These are phyloP conservation scores for Sechiopsis laciniata DNA, from an alignment of 306 rosid species.

Conservation along the genomic window DNA sequence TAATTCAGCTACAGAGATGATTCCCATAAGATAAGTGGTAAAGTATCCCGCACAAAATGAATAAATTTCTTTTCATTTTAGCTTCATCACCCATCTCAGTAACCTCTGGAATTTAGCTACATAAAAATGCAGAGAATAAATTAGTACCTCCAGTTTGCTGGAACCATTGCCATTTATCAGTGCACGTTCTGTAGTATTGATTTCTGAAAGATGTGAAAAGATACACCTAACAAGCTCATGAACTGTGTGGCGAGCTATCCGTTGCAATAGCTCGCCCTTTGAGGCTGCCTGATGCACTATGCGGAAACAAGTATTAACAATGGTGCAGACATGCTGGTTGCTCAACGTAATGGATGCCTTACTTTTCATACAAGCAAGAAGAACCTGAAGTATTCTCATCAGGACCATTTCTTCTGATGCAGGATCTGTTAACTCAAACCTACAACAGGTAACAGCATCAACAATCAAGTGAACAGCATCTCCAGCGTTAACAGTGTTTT, in stretches of 20 bases:
- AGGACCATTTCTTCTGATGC: slow-evolving; percentile 90
- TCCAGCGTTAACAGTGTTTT: slow-evolving; percentile 70
- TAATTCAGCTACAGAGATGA: background rate
- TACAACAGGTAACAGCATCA: slow-evolving; percentile 93
- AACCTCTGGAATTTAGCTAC: background rate
- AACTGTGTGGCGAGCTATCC: slow-evolving; percentile 84
- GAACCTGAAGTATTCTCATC: slow-evolving; percentile 93
- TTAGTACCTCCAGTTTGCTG: slow-evolving; percentile 26
- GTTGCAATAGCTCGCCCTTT: slow-evolving; percentile 89
- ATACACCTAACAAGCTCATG: slow-evolving; percentile 87
- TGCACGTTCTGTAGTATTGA: slow-evolving; percentile 49
- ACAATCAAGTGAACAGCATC: slow-evolving; percentile 92
- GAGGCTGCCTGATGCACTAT: slow-evolving; percentile 93
- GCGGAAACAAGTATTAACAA: slow-evolving; percentile 91
- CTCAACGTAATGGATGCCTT: slow-evolving; percentile 88
- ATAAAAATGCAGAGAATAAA: background rate
- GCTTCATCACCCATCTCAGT: background rate
- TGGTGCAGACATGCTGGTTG: slow-evolving; percentile 94
- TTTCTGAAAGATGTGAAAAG: slow-evolving; percentile 89
- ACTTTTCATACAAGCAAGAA: slow-evolving; percentile 91
- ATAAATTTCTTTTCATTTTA: background rate
- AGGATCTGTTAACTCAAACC: slow-evolving; percentile 94
- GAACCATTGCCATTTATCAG: slow-evolving; percentile 22
- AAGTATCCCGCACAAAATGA: background rate
- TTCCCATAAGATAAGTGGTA: background rate